phyloP scores from a whole-genome alignment of 768 basidiomycete genomes.

The Kwoniella bestiolae region DNA sequence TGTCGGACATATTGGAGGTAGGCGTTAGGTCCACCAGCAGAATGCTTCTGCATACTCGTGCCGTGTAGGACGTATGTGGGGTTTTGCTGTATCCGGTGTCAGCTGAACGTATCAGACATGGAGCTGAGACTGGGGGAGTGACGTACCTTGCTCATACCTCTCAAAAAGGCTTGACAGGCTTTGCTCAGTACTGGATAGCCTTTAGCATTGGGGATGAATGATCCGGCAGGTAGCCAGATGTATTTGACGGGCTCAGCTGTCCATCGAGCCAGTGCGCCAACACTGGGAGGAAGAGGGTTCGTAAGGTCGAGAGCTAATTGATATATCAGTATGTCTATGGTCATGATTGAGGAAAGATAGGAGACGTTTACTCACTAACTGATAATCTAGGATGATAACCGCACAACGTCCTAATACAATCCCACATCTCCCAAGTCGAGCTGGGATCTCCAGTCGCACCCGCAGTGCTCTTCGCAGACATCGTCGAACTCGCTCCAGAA shows the following conservation, averaged over 20 bases:
- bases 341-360: not conserved
- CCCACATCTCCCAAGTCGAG: conserved; percentile 97
- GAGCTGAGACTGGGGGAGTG: not conserved
- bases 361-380: conserved; percentile 53
- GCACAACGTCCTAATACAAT: conserved; percentile 86
- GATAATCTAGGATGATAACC: conserved; percentile 65
- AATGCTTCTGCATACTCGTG: conserved; percentile 69
- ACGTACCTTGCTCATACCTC: conserved; percentile 64
- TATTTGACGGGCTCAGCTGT: conserved; percentile 88
- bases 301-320: conserved; percentile 83
- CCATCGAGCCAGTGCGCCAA: conserved; percentile 82
- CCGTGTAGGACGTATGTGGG: conserved; percentile 83
- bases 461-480: conserved; percentile 27
- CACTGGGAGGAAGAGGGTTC: conserved; percentile 78
- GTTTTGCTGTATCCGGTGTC: conserved; percentile 65
- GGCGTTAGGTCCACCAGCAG: conserved; percentile 77
- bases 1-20: conserved; percentile 77
- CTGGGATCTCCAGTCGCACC: conserved; percentile 50
- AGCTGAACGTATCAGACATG: not conserved
- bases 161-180: conserved; percentile 86
- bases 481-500: conserved; percentile 33
- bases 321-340: not conserved
- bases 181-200: conserved; percentile 97
- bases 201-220: conserved; percentile 93
- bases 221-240: conserved; percentile 82